These are phyloP conservation scores for Carex cristatella DNA, from an alignment of 176 grass and related monocot species.

Conservation along the genomic window DNA sequence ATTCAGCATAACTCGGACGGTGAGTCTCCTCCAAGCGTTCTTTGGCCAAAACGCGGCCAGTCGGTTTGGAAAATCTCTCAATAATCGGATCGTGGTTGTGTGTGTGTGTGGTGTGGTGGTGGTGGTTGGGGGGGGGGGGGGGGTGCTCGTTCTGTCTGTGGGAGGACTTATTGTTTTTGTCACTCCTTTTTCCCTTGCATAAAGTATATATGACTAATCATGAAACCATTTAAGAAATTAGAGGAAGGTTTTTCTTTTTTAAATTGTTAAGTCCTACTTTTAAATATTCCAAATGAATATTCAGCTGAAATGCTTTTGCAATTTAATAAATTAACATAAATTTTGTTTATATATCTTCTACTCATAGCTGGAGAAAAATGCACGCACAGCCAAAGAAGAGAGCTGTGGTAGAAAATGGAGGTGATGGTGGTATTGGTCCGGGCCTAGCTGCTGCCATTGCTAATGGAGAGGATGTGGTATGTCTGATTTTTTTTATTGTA, in stretches of 20 bases:
- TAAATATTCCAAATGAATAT: background rate
- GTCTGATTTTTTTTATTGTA: background rate
- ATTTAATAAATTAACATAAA: background rate
- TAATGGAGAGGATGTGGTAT: conserved; percentile 71
- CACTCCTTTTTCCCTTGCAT: too few species aligned
- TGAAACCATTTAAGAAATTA: background rate
- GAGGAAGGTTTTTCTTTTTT: background rate
- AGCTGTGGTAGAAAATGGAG: conserved; percentile 45
- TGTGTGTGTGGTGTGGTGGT: too few species aligned
- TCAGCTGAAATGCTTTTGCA: background rate
- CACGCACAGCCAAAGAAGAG: conserved; percentile 59
- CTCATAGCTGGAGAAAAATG: conserved; percentile 39
- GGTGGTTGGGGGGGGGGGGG: background rate
- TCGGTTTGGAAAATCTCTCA: background rate
- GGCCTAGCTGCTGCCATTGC: conserved; percentile 46
- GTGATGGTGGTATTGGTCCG: conserved; percentile 32
- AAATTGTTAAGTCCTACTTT: background rate
- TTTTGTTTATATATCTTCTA: conserved; percentile 11
- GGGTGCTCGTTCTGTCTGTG: too few species aligned
- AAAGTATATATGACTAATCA: background rate
- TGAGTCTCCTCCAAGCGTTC: background rate
- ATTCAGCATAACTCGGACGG: background rate
- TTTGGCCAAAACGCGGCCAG: background rate
- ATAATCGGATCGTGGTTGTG: background rate
- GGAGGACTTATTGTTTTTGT: too few species aligned